A percentile compares a stretch with the other conserved stretches of the same genome.
Evolutionary conservation across 768 basidiomycete species (phyloP).

Genomic region (Lactarius hatsudake): DNA sequence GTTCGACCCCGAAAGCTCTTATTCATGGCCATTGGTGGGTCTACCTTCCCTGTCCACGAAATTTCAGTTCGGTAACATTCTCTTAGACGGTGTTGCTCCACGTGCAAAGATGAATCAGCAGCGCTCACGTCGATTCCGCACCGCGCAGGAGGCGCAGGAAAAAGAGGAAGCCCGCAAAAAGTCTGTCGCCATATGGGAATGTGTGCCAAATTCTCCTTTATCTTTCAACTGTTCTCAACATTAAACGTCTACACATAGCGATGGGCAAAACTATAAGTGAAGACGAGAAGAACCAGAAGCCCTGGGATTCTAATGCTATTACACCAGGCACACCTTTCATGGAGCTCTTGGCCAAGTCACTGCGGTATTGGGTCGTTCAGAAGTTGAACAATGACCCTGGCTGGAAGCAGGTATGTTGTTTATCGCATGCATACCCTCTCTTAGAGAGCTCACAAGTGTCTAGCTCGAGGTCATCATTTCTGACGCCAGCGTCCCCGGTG

Average conservation of each 20-base stretch:
- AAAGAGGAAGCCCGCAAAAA: conserved; percentile 87
- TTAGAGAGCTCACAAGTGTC: not conserved
- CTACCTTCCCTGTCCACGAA: conserved; percentile 14
- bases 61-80: conserved; percentile 1
- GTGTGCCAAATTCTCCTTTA: conserved; percentile 39
- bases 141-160: conserved; percentile 91
- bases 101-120: conserved; percentile 99
- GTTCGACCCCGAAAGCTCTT: conserved; percentile 89
- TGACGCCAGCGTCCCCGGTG: conserved; percentile 94
- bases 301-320: conserved; percentile 99
- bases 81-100: conserved; percentile 89
- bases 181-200: conserved; percentile 82
- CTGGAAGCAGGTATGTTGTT: conserved; percentile 74
- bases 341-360: conserved; percentile 80
- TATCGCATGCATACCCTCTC: not conserved
- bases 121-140: conserved; percentile 91
- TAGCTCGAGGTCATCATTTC: conserved; percentile 96
- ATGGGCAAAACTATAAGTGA: conserved; percentile 88
- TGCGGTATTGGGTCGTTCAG: conserved; percentile 94
- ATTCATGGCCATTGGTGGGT: conserved; percentile 96
- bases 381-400: conserved; percentile 95
- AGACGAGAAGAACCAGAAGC: conserved; percentile 76
- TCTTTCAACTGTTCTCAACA: not conserved
- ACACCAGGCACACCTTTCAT: conserved; percentile 99
- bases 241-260: conserved; percentile 42